Evolutionary conservation across 1,284 basidiomycete species (phyloP).

Genomic region (Sutorius eximius): DNA sequence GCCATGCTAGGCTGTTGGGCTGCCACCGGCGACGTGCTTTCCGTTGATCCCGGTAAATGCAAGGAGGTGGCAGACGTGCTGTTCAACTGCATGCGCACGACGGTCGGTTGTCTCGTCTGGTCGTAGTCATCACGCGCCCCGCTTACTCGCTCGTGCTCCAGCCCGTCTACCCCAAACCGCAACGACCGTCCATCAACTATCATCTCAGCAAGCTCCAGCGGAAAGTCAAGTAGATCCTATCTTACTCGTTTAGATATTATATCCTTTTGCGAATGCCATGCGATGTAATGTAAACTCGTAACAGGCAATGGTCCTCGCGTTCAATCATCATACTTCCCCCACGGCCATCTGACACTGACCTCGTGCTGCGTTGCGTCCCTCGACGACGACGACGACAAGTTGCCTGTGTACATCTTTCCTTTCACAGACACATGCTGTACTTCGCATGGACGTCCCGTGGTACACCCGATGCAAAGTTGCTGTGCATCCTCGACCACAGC

Average conservation of each 20-base stretch:
- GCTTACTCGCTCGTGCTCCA: conserved; percentile 25
- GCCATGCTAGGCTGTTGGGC: conserved; percentile 93
- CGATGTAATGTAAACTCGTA: conserved; percentile 18
- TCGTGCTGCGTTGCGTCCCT: conserved; percentile 3
- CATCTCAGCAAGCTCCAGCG: conserved; percentile 78
- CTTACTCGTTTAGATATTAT: conserved; percentile 24
- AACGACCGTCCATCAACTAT: conserved; percentile 79
- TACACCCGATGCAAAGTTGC: conserved; percentile 11
- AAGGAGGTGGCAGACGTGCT: conserved; percentile 64
- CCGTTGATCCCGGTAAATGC: conserved; percentile 53
- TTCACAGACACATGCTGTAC: conserved; percentile 18
- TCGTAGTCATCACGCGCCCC: not conserved
- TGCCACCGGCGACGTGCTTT: conserved; percentile 71
- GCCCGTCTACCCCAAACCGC: conserved; percentile 64
- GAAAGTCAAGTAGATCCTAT: conserved; percentile 55
- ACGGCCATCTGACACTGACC: not conserved
- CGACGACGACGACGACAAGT: not conserved
- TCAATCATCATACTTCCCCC: not conserved
- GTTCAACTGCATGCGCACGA: conserved; percentile 85
- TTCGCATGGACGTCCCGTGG: conserved; percentile 22
- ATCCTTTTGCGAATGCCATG: conserved; percentile 18
- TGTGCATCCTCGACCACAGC: conserved; percentile 13
- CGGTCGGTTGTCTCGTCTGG: conserved; percentile 53
- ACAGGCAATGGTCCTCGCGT: conserved; percentile 4
- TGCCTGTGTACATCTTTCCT: conserved; percentile 2